phyloP scores from a whole-genome alignment of 2,329 filamentous ascomycete species.

The Tolypocladium album region DNA sequence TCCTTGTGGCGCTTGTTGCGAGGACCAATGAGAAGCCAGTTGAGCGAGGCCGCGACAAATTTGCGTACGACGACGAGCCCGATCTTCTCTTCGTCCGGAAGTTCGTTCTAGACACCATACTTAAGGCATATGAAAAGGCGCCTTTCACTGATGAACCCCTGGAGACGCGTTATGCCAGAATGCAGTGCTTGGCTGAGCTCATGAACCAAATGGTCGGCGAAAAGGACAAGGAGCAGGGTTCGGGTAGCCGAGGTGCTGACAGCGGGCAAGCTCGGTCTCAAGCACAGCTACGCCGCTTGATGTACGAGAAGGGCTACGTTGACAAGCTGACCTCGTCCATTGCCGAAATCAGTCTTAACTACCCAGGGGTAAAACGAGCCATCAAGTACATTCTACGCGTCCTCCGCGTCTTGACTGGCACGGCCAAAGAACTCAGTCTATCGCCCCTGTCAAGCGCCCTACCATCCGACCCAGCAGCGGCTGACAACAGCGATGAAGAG shows the following conservation, averaged over 20 bases:
- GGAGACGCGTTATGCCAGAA: constrained; percentile 76
- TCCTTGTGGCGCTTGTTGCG: constrained; percentile 76
- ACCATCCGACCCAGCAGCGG: constrained; percentile 51
- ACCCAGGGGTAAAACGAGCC: constrained; percentile 82
- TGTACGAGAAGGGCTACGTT: constrained; percentile 98
- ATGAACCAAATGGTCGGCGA: constrained; percentile 88
- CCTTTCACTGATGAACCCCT: constrained; percentile 67
- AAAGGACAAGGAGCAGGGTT: constrained; percentile 52
- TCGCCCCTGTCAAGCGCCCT: constrained; percentile 51
- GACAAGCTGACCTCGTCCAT: constrained; percentile 82
- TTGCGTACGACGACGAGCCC: constrained; percentile 63
- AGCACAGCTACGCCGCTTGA: constrained; percentile 78
- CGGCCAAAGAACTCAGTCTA: constrained; percentile 77
- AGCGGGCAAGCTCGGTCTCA: constrained; percentile 47
- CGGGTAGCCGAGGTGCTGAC: constrained; percentile 27
- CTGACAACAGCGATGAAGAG: constrained; percentile 69
- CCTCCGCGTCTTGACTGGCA: constrained; percentile 75
- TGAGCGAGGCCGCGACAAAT: constrained; percentile 45
- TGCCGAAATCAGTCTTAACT: constrained; percentile 90
- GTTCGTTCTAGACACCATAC: constrained; percentile 86
- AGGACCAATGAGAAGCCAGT: constrained; percentile 72
- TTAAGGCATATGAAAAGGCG: constrained; percentile 87
- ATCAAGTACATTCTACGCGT: constrained; percentile 95
- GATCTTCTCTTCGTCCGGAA: constrained; percentile 87
- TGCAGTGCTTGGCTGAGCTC: constrained; percentile 79